A percentile compares a stretch with the other conserved stretches of the same genome.
Evolutionary conservation across 805 yeast genomes (phyloP).

Genomic region (Yamadazyma phyllophila): DNA sequence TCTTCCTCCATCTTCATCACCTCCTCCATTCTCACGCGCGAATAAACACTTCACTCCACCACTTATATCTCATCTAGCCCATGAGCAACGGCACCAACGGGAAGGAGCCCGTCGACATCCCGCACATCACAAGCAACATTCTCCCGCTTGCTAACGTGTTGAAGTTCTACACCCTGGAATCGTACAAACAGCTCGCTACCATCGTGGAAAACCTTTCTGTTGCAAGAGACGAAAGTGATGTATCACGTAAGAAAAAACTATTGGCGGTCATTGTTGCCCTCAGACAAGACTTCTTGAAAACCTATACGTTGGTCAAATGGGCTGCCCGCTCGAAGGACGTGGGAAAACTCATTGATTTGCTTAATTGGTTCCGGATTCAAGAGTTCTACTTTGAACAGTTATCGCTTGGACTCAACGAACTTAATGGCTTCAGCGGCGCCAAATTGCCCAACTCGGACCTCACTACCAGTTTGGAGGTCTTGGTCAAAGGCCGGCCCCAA

Average conservation of each 20-base stretch:
- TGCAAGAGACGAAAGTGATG: constrained; percentile 50
- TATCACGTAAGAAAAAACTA: constrained; percentile 63
- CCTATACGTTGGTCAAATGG: constrained; percentile 91
- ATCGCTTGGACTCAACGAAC: constrained; percentile 64
- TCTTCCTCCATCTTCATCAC: not conserved
- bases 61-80: not conserved
- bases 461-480: constrained; percentile 81
- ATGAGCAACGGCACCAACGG: not conserved
- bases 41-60: not conserved
- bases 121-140: constrained; percentile 72
- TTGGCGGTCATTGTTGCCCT: constrained; percentile 66
- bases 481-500: constrained; percentile 73
- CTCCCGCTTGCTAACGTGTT: constrained; percentile 62
- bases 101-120: constrained; percentile 37
- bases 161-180: constrained; percentile 55
- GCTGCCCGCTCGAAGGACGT: constrained; percentile 69
- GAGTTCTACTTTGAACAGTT: constrained; percentile 61
- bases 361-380: constrained; percentile 84
- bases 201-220: constrained; percentile 58
- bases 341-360: constrained; percentile 73
- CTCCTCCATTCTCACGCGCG: not conserved
- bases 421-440: constrained; percentile 78
- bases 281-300: constrained; percentile 79
- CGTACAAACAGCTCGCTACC: constrained; percentile 61
- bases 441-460: constrained; percentile 91